These are phyloP conservation scores for Trifolium subterraneum DNA, from an alignment of 306 rosid species.

Conservation along the genomic window DNA sequence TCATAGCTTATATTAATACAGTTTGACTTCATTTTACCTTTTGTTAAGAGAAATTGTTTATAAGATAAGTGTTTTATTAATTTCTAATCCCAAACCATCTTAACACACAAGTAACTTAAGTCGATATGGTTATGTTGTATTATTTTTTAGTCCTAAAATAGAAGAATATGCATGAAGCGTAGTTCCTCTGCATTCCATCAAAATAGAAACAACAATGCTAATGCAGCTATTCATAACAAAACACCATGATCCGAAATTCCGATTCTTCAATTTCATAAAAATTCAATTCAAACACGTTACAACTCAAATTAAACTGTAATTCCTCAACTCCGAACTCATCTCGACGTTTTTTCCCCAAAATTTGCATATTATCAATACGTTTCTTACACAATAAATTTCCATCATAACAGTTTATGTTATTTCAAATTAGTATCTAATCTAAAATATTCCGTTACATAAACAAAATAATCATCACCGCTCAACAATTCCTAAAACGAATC, in stretches of 20 bases:
- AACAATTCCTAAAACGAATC: too few species aligned
- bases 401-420: not conserved
- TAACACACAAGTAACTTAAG: not conserved
- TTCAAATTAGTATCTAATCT: not conserved
- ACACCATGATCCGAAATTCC: conserved; percentile 8
- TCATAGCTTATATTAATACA: not conserved
- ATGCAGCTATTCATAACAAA: conserved; percentile 11
- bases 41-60: not conserved
- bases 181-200: conserved; percentile 13
- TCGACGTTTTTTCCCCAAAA: too few species aligned
- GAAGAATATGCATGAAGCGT: conserved; percentile 5
- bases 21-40: not conserved
- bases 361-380: too few species aligned
- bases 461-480: not conserved
- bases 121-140: not conserved
- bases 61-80: too few species aligned
- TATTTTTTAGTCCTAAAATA: not conserved
- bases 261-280: conserved; percentile 34
- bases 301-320: conserved; percentile 11
- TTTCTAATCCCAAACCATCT: not conserved
- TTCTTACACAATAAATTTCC: too few species aligned
- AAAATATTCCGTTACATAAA: not conserved
- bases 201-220: conserved; percentile 36
- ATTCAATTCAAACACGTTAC: conserved; percentile 4
- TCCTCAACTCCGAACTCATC: too few species aligned